phyloP scores from a whole-genome alignment of 768 basidiomycete species.

The Lentinula detonsa region DNA sequence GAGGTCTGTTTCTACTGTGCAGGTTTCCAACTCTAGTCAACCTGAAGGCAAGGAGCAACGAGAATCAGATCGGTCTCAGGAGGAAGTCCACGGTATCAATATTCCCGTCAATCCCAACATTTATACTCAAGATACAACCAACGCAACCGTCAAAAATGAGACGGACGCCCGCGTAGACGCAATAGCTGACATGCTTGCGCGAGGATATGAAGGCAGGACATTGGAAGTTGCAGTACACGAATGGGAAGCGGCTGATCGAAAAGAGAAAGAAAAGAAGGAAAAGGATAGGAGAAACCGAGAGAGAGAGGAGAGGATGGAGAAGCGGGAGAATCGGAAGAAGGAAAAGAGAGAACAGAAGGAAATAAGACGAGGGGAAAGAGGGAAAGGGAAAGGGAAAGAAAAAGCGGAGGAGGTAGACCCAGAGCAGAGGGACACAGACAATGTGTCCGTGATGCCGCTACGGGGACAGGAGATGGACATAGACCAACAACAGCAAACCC shows the following conservation, averaged over 20 bases:
- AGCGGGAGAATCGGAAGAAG: background rate
- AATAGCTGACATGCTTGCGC: background rate
- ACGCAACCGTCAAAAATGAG: background rate
- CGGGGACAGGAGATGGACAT: background rate
- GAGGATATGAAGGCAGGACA: background rate
- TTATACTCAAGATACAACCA: background rate
- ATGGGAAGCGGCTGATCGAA: background rate
- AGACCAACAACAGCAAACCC: background rate
- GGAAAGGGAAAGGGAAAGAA: background rate
- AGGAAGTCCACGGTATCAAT: background rate
- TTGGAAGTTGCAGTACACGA: slow-evolving; percentile 1
- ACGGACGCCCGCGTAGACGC: background rate
- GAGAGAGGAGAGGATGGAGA: background rate
- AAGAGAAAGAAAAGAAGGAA: background rate
- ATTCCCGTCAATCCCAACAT: background rate
- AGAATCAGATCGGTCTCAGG: background rate
- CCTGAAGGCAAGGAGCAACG: background rate
- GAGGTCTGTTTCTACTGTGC: background rate
- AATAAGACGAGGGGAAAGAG: too few relatives aligned
- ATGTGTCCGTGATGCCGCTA: background rate
- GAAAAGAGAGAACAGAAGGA: background rate
- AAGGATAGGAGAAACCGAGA: background rate
- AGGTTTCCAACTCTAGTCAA: background rate
- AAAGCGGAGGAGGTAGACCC: background rate
- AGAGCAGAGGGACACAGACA: background rate